Percentiles rank a stretch among this genome's conserved stretches.
phyloP scores from a whole-genome alignment of 129 eudicot genomes.

The Arctium minus region DNA sequence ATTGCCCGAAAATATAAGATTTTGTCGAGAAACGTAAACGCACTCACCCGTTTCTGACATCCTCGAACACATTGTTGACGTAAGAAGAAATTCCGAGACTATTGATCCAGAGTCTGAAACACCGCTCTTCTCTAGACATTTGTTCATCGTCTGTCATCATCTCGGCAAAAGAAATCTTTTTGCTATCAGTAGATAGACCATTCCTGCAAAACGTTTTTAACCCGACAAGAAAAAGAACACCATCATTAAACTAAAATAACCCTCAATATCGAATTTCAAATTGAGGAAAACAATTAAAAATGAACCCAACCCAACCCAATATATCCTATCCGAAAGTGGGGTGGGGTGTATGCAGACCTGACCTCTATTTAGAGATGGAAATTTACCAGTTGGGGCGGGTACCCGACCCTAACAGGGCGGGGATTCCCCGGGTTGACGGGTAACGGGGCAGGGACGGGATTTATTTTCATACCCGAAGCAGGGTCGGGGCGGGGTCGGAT shows the following conservation, averaged over 20 bases:
- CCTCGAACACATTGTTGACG: conserved; percentile 88
- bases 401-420: no score
- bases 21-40: conserved; percentile 23
- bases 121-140: conserved; percentile 92
- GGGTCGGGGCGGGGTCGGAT: no score
- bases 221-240: background rate
- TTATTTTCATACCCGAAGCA: no score
- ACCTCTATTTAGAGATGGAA: background rate
- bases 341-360: background rate
- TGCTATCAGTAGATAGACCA: conserved; percentile 86
- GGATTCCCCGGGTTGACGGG: no score
- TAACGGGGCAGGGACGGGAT: no score
- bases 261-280: background rate
- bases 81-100: conserved; percentile 79
- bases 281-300: background rate
- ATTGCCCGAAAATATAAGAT: background rate
- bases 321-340: background rate
- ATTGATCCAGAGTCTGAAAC: conserved; percentile 94
- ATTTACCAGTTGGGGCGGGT: no score
- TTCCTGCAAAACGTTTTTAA: conserved; percentile 42
- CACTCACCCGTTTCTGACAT: conserved; percentile 81
- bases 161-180: conserved; percentile 89
- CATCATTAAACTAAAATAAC: background rate
- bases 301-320: background rate
- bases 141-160: conserved; percentile 94